These are phyloP conservation scores for Maudiozyma turicensis DNA, from an alignment of 805 yeast genomes.

Conservation along the genomic window DNA sequence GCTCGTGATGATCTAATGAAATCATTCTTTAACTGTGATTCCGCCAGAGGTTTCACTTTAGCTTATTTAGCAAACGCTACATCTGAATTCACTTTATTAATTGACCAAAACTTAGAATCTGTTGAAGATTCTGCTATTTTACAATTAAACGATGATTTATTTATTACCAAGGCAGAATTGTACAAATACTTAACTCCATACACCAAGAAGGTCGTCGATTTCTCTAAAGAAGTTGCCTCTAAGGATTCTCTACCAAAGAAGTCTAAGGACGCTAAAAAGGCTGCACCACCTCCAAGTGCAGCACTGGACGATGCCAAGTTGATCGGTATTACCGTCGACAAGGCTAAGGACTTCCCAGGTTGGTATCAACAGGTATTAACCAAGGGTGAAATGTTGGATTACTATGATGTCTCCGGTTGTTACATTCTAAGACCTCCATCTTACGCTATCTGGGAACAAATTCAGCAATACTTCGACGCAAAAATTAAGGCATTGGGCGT, in stretches of 20 bases:
- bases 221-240: constrained; percentile 23
- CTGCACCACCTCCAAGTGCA: constrained; percentile 32
- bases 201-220: constrained; percentile 39
- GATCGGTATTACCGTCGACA: constrained; percentile 93
- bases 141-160: constrained; percentile 21
- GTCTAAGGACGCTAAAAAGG: constrained; percentile 25
- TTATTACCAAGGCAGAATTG: constrained; percentile 21
- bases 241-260: constrained; percentile 20
- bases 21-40: constrained; percentile 34
- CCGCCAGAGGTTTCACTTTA: constrained; percentile 26
- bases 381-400: constrained; percentile 97
- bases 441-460: constrained; percentile 87
- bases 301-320: constrained; percentile 76
- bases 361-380: constrained; percentile 97
- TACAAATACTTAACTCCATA: constrained; percentile 33
- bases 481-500: constrained; percentile 84
- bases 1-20: constrained; percentile 74
- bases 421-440: constrained; percentile 95
- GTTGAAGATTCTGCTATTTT: constrained; percentile 27
- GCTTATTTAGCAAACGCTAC: constrained; percentile 33
- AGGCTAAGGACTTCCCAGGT: constrained; percentile 81
- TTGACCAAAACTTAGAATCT: constrained; percentile 30
- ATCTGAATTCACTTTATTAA: constrained; percentile 21
- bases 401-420: constrained; percentile 98
- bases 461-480: constrained; percentile 77